Evolutionary conservation across 1,284 basidiomycete genomes (phyloP), one percentile per base, ranked within the genome.

Genomic region (Hymenochaete sp.): DNA sequence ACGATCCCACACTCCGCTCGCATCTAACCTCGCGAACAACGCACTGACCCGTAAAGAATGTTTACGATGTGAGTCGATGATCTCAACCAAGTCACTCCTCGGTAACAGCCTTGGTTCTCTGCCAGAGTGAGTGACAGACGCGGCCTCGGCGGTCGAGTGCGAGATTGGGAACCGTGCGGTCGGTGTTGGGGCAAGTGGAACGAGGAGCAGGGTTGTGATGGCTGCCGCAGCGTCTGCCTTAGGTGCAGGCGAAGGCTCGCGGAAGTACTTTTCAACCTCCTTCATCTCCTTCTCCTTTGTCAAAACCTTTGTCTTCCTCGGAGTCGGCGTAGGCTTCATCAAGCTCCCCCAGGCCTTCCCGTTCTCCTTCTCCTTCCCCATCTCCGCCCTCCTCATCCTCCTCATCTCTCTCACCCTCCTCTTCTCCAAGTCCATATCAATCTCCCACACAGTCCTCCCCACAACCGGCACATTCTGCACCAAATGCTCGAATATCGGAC

Each of bases 401-500:
- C 47, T 52, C 27, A 39, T 42, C 27, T 52, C 48, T 52, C 60
- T 63, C 55, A 59, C 53, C 59, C 73, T 66, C 45, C 62, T 64
- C 55, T 64, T 58, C 52, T 75, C 71, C 16, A 76, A 36, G 40
- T 84, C 77, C 70, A 75, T 75, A 58, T 85, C 81, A 0, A 73
- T 75, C 59, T 87, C 79, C 58, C 73, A 78, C 28, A 87, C 64
- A 1, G 84, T 75, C 27, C 84, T 73, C 8, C 71, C 75, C 0
- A 74, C 69, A 16, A 88, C 62, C 5, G 84, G 84, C 2, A 85
- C 77, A 57, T 88, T 88, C 59, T 88, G 75, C 2, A 74, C 74
- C 22, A 88, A 59, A 56, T 80, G 77, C 59, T 85, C 78, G 68
- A 88, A 87, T 43, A 87, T 70, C 3, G 83, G 80, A 1, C 82